These are phyloP conservation scores for Plasmodium blacklocki DNA, from an alignment of 169 alveolate genomes.

Conservation along the genomic window DNA sequence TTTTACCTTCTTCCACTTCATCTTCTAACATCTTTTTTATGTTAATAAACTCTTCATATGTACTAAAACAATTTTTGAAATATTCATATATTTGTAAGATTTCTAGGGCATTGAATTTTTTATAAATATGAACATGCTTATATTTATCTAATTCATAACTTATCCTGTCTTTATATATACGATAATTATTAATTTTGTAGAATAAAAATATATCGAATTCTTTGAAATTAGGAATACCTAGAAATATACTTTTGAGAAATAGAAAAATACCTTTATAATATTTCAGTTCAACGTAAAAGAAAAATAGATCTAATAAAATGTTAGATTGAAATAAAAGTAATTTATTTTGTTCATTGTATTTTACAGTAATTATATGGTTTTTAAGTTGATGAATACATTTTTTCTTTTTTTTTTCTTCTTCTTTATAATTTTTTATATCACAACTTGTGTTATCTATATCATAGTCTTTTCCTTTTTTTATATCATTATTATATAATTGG, in stretches of 20 bases:
- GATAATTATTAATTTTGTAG: constrained; percentile 28
- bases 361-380: neutral
- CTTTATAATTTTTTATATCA: no score
- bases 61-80: constrained; percentile 34
- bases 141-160: neutral
- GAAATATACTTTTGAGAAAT: constrained; percentile 47
- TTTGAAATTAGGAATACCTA: constrained; percentile 24
- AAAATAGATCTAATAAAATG: constrained; percentile 47
- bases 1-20: neutral
- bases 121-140: constrained; percentile 2
- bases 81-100: constrained; percentile 42
- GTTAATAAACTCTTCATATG: constrained; percentile 49
- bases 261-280: constrained; percentile 55
- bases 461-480: neutral
- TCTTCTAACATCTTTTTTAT: neutral
- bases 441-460: neutral
- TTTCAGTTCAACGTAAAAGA: constrained; percentile 19
- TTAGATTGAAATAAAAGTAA: constrained; percentile 15
- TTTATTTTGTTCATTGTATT: constrained; percentile 32
- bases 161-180: neutral
- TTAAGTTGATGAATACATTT: neutral
- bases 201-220: constrained; percentile 33
- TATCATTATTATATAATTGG: neutral
- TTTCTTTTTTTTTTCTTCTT: no score
- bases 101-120: constrained; percentile 48